phyloP scores from a whole-genome alignment of 106 monocot species.

The Platanthera zijinensis region DNA sequence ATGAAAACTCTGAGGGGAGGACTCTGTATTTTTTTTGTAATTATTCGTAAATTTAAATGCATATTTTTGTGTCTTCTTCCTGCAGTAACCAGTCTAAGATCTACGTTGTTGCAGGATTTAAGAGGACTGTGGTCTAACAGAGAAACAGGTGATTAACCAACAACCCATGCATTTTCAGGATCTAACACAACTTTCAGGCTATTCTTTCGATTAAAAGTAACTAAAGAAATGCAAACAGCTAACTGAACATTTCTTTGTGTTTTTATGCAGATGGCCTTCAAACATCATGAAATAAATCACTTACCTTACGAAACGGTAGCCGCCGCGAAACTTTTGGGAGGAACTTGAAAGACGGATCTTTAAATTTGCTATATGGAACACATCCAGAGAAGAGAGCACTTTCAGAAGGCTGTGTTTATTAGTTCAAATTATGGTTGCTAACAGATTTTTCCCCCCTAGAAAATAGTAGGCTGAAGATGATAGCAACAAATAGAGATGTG shows the following conservation, averaged over 20 bases:
- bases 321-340: background rate
- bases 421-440: slow-evolving; percentile 1
- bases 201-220: background rate
- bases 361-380: no score
- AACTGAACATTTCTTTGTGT: background rate
- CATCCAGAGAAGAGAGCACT: no score
- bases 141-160: background rate
- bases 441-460: background rate
- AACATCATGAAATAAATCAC: background rate
- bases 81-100: background rate
- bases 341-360: background rate
- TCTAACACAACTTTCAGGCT: background rate
- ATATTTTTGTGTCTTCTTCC: background rate
- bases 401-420: background rate
- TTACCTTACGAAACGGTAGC: background rate
- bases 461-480: no score
- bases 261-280: background rate
- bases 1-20: background rate
- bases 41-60: background rate
- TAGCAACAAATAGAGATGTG: background rate
- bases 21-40: background rate
- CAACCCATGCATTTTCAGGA: background rate
- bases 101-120: background rate
- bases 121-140: background rate
- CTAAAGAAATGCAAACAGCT: no score